A percentile compares a stretch with the other conserved stretches of the same genome.
Conservation (phyloP, 176 grass and related monocot genomes). For the Ensete glaucum region DNA sequence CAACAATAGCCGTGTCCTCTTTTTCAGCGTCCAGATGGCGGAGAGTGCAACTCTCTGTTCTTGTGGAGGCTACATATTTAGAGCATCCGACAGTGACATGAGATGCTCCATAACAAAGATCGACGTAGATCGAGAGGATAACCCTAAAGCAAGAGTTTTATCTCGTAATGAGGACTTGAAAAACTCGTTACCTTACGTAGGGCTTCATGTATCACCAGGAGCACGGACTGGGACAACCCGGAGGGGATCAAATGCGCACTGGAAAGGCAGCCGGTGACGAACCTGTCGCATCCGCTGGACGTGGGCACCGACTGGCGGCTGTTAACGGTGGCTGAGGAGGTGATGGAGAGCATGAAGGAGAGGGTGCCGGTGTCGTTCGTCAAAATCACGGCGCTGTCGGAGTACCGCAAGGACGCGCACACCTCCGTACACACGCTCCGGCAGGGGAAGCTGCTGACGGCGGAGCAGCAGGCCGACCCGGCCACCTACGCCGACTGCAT, state of each 20-base stretch:
- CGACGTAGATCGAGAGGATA: too few species aligned
- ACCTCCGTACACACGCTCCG: conserved; percentile 77
- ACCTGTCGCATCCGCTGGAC: conserved; percentile 43
- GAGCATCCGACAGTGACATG: too few species aligned
- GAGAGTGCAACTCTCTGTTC: too few species aligned
- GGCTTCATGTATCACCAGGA: conserved; percentile 22
- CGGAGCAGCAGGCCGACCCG: conserved; percentile 69
- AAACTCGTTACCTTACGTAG: background rate
- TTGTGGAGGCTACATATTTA: too few species aligned
- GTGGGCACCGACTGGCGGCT: conserved; percentile 85
- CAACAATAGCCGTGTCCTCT: too few species aligned
- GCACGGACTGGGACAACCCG: conserved; percentile 61
- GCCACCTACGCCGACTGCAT: conserved; percentile 83
- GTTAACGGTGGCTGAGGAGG: conserved; percentile 28
- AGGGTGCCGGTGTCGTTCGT: conserved; percentile 62
- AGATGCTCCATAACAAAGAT: too few species aligned
- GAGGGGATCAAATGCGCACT: conserved; percentile 77
- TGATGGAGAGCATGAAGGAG: conserved; percentile 41
- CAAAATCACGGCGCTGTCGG: conserved; percentile 85
- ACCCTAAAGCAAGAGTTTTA: background rate
- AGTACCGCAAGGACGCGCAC: conserved; percentile 79
- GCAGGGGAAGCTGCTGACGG: conserved; percentile 72
- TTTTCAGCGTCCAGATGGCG: too few species aligned
- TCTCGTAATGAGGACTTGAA: background rate
- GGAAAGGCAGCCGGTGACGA: conserved; percentile 56